Base-by-base conservation (phyloP, 2,329 filamentous ascomycete species). In the Aotearoamyces nothofagi region DNA sequence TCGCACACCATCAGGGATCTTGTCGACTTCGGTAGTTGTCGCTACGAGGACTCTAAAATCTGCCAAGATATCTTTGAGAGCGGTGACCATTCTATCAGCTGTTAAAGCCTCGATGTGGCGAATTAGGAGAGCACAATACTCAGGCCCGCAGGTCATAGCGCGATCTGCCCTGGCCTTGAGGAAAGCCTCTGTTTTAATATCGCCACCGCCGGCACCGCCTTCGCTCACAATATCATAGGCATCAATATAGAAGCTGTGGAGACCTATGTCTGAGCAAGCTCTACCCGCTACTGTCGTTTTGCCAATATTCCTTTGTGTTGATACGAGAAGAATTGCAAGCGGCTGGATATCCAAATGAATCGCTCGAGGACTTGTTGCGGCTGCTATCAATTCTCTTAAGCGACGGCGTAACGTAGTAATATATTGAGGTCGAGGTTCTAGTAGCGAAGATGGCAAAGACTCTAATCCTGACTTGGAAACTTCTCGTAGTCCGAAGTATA, bases 191-290 rank as follows among this genome's bases (percentile, higher is more conserved):
- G 86, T 93, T 55, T 96, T 94, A 15, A 92, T 79, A 47, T 98
- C 90, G 31, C 80, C 78, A 6, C 82, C 82, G 30, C 83, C 83
- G 1, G 78, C 78, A 24, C 78, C 78, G 9, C 83, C 82, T 50
- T 96, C 87, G n/a, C 83, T 87, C 4, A 93, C 61, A 23, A 98
- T 82, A 43, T 98, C 90, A 44, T 92, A 93, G 0, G 82, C 80
- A 50, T 96, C 84, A 29, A 98, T 80, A 1, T 70, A 56, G 49
- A 93, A 96, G 0, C 75, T 79, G 50, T 98, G 90, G 10, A 96
- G 61, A 3, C 90, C 90, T 37, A 94, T 77, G 44, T 94, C 87
- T 3, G 78, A 68, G 50, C 84, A 92, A 4, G 86, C 84, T 24
- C 71, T 69, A 2, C 61, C 64, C 0, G 82, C 82, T 13, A 84